Evolutionary conservation across 1,139 yeast species (phyloP).

Genomic region (Barnettozyma hawaiiensis): DNA sequence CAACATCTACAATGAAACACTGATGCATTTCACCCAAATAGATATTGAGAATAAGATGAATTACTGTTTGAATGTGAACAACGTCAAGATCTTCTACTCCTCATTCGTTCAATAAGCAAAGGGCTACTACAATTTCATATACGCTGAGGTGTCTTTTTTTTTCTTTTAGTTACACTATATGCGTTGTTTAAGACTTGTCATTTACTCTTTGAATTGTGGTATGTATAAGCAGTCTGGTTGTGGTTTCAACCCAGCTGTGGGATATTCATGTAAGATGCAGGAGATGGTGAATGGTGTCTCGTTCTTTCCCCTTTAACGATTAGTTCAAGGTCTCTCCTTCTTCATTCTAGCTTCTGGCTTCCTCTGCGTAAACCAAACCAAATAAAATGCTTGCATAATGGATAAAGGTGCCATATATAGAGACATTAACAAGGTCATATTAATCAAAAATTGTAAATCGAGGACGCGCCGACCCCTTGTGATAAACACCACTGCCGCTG

Average conservation of each 20-base stretch:
- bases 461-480: neutral
- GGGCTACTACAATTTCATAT: neutral
- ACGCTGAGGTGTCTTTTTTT: neutral
- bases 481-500: neutral
- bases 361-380: neutral
- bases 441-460: neutral
- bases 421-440: neutral
- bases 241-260: too few species aligned
- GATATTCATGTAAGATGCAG: too few species aligned
- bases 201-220: too few species aligned
- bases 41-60: slow-evolving; percentile 24
- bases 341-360: neutral
- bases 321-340: neutral
- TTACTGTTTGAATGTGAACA: slow-evolving; percentile 25
- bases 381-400: neutral
- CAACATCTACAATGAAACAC: slow-evolving; percentile 26
- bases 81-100: slow-evolving; percentile 29
- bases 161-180: too few species aligned
- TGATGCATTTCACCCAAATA: slow-evolving; percentile 24
- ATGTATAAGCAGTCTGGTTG: too few species aligned
- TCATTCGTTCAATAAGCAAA: slow-evolving; percentile 23
- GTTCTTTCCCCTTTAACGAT: neutral
- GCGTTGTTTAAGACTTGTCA: too few species aligned
- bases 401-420: neutral
- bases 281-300: too few species aligned